Evolutionary conservation across 1,139 yeast species (phyloP).

Genomic region (Candida sp.): DNA sequence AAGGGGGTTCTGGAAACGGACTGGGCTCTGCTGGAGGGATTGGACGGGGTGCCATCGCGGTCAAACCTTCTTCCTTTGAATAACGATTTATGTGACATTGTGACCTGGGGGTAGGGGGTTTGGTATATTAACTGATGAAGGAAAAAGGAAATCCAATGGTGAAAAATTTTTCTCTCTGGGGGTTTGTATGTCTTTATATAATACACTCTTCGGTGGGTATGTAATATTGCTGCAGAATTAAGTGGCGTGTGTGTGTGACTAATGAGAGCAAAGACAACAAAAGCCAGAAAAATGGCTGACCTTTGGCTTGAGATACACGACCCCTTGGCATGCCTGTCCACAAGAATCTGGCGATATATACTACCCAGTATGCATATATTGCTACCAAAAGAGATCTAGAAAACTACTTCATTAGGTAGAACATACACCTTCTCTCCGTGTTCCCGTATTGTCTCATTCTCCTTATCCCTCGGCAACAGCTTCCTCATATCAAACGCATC

Average conservation of each 20-base stretch:
- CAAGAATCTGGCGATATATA: neutral
- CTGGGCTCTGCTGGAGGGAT: slow-evolving; percentile 37
- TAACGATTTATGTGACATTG: slow-evolving; percentile 14
- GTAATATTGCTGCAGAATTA: neutral
- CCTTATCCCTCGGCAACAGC: slow-evolving; percentile 58
- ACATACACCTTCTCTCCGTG: slow-evolving; percentile 64
- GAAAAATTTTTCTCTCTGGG: neutral
- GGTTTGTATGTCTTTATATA: no score
- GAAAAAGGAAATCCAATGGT: neutral
- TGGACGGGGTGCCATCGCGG: slow-evolving; percentile 24
- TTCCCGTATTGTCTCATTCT: slow-evolving; percentile 53
- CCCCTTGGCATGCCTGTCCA: no score
- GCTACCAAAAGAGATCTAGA: slow-evolving; percentile 22
- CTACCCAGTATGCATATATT: no score
- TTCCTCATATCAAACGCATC: slow-evolving; percentile 94
- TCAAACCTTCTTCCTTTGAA: slow-evolving; percentile 15
- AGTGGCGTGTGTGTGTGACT: neutral
- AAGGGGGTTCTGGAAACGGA: slow-evolving; percentile 49
- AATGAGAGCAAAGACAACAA: neutral
- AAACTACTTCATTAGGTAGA: slow-evolving; percentile 63
- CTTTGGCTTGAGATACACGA: neutral
- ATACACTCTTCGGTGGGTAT: neutral
- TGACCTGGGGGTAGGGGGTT: neutral
- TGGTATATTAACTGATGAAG: neutral
- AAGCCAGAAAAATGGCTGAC: neutral